Conservation (phyloP, 495 filamentous ascomycete genomes). For the Baudoinia panamericana region DNA sequence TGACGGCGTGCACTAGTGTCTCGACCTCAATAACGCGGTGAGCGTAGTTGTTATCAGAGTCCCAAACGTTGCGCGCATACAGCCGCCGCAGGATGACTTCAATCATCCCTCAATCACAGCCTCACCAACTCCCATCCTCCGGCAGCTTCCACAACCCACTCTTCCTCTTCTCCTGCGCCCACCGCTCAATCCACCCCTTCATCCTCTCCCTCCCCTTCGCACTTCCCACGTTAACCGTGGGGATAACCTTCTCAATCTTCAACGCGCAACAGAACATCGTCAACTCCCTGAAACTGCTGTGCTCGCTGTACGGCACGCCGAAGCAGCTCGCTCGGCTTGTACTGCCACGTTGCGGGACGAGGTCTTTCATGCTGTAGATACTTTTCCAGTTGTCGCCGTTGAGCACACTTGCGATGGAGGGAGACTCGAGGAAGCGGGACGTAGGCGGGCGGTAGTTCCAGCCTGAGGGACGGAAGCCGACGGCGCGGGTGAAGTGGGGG, state of each 20-base stretch:
- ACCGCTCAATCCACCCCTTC: conserved; percentile 83
- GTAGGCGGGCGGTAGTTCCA: conserved; percentile 77
- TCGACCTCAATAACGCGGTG: too few relatives aligned
- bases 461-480: conserved; percentile 84
- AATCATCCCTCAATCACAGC: too few relatives aligned
- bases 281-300: conserved; percentile 85
- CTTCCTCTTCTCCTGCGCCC: conserved; percentile 72
- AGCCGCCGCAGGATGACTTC: too few relatives aligned
- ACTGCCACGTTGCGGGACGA: conserved; percentile 68
- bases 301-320: conserved; percentile 89
- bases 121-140: conserved; percentile 34
- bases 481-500: conserved; percentile 65
- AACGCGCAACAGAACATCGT: conserved; percentile 84
- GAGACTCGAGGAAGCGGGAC: conserved; percentile 48
- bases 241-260: conserved; percentile 75
- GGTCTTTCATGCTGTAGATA: conserved; percentile 47
- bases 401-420: conserved; percentile 54
- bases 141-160: conserved; percentile 53
- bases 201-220: conserved; percentile 60
- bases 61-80: too few relatives aligned
- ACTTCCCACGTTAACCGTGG: conserved; percentile 83
- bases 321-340: conserved; percentile 66
- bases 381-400: conserved; percentile 61
- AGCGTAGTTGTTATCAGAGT: too few relatives aligned
- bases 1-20: too few relatives aligned